Conservation (phyloP, 345 rosid species). For the Rhizophora apiculata region DNA sequence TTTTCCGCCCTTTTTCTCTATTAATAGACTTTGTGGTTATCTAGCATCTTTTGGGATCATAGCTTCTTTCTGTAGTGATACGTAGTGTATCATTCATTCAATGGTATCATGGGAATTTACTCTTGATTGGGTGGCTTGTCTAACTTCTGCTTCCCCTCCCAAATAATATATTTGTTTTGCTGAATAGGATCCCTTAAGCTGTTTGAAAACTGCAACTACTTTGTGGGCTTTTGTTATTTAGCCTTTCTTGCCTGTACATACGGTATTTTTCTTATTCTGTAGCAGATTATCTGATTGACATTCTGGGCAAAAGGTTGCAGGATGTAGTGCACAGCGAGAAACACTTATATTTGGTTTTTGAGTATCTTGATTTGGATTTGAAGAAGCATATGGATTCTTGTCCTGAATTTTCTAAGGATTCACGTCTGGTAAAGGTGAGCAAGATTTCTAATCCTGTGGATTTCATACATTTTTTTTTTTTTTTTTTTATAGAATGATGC, state of each 20-base stretch:
- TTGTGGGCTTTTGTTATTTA: no score
- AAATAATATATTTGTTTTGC: background rate
- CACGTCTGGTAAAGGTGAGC: conserved; percentile 76
- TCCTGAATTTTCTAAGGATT: conserved; percentile 87
- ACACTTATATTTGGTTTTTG: conserved; percentile 89
- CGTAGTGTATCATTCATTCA: no score
- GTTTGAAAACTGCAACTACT: background rate
- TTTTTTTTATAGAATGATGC: background rate
- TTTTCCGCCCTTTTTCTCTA: no score
- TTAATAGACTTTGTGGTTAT: no score
- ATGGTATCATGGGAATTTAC: no score
- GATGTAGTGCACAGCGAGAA: conserved; percentile 96
- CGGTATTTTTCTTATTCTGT: background rate
- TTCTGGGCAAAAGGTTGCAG: conserved; percentile 61
- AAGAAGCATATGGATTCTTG: conserved; percentile 96
- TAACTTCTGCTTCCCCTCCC: background rate
- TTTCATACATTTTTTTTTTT: background rate
- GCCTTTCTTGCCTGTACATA: no score
- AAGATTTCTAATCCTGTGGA: conserved; percentile 12
- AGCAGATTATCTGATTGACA: background rate
- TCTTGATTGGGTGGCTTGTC: no score
- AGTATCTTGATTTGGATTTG: conserved; percentile 94
- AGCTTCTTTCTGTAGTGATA: conserved; percentile 14
- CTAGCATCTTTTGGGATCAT: conserved; percentile 35
- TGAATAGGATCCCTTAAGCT: background rate